Evolutionary conservation across 2,329 filamentous ascomycete genomes (phyloP).

Genomic region (Colletotrichum lindemuthianum): DNA sequence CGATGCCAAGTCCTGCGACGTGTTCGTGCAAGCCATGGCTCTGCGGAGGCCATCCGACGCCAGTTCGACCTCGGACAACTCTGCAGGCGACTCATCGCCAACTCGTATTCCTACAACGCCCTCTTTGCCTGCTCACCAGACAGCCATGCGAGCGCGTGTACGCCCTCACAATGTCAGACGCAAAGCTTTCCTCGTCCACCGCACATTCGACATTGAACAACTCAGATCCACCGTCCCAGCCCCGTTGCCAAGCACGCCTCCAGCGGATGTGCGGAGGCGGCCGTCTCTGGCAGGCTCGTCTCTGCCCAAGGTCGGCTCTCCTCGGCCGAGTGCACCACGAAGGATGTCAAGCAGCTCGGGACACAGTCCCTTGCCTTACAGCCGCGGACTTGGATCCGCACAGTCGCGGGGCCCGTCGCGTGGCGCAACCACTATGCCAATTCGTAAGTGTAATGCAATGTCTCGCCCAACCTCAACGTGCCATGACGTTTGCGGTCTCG

Average conservation of each 20-base stretch:
- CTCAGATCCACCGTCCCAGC: constrained; percentile 58
- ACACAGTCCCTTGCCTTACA: constrained; percentile 36
- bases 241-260: constrained; percentile 37
- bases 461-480: constrained; percentile 21
- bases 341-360: constrained; percentile 41
- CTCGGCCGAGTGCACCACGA: constrained; percentile 26
- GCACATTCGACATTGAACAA: constrained; percentile 60
- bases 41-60: constrained; percentile 48
- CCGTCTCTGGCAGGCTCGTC: constrained; percentile 27
- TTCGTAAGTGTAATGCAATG: constrained; percentile 52
- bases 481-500: constrained; percentile 28
- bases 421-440: constrained; percentile 51
- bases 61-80: constrained; percentile 34
- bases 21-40: constrained; percentile 55
- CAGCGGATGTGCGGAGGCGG: constrained; percentile 8
- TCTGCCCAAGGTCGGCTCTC: constrained; percentile 13
- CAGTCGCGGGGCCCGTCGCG: constrained; percentile 37
- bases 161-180: constrained; percentile 51
- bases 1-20: constrained; percentile 54
- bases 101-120: constrained; percentile 19
- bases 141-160: constrained; percentile 56
- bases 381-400: constrained; percentile 33
- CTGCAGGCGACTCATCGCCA: constrained; percentile 10
- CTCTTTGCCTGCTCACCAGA: constrained; percentile 21
- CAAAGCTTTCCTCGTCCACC: constrained; percentile 58